Percentiles rank a stretch among this genome's conserved stretches.
phyloP scores from a whole-genome alignment of 2,329 filamentous ascomycete species.

The Neobulgaria alba region DNA sequence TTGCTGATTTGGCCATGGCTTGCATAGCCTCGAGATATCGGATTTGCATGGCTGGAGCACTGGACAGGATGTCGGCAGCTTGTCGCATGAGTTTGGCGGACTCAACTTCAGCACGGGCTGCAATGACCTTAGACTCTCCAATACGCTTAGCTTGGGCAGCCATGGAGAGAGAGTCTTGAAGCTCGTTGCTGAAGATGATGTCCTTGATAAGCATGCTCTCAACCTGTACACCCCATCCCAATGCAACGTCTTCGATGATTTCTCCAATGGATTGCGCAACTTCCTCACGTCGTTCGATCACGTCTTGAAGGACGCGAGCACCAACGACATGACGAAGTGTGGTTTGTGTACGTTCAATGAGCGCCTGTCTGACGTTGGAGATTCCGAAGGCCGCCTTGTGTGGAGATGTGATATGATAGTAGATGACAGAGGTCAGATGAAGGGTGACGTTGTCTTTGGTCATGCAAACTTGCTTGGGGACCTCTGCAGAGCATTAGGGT shows the following conservation, averaged over 20 bases:
- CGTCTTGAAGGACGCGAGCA: slow-evolving; percentile 89
- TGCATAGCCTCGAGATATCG: slow-evolving; percentile 98
- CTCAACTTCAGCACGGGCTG: slow-evolving; percentile 93
- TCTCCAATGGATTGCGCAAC: slow-evolving; percentile 91
- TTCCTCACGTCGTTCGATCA: slow-evolving; percentile 96
- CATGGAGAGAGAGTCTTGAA: slow-evolving; percentile 96
- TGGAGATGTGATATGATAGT: slow-evolving; percentile 93
- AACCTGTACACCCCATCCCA: slow-evolving; percentile 90
- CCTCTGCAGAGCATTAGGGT: slow-evolving; percentile 44
- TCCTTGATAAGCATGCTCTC: slow-evolving; percentile 99
- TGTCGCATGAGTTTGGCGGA: slow-evolving; percentile 87
- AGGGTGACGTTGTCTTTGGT: slow-evolving; percentile 98
- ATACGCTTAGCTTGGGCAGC: slow-evolving; percentile 97
- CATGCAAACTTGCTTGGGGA: slow-evolving; percentile 96
- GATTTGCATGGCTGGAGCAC: slow-evolving; percentile 95
- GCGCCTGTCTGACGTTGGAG: slow-evolving; percentile 86
- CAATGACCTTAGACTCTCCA: slow-evolving; percentile 97
- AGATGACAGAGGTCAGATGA: slow-evolving; percentile 91
- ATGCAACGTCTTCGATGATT: slow-evolving; percentile 93
- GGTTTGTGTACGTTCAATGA: slow-evolving; percentile 95
- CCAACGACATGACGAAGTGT: slow-evolving; percentile 95
- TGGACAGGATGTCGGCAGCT: slow-evolving; percentile 87
- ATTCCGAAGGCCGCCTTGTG: slow-evolving; percentile 98
- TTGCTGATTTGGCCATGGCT: slow-evolving; percentile 90
- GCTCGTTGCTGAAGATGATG: slow-evolving; percentile 91